Base-by-base conservation (phyloP, 345 rosid genomes). In the Anacardium occidentale region DNA sequence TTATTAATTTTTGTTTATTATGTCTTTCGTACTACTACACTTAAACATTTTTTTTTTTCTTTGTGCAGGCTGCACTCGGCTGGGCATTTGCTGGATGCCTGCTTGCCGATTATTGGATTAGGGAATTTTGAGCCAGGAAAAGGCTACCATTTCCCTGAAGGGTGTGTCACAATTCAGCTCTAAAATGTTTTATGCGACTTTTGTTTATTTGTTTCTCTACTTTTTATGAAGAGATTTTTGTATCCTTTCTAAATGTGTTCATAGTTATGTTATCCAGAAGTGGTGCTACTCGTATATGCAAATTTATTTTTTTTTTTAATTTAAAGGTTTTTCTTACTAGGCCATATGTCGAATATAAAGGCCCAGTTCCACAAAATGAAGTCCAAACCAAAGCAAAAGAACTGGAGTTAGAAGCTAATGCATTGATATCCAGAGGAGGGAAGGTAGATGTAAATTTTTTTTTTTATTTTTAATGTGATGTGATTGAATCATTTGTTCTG, bases 281-380 rank as follows among this genome's bases (percentile, higher is more conserved):
- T 42, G 20, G 25, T 45, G 53, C 20, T 55, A 22, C 25, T 66
- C 21, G 40, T 14, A 29, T 22, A 8, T 3, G 37, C 52, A n/a
- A 14, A 12, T 61, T 66, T 29, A 1, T 29, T 1, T 1, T 29
- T 29, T 29, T 29, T 29, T 29, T 29, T 29, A 29, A 29, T 29
- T 1, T 1, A 11, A 21, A 11, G 53, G 15, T 12, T 10, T 13
- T 51, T 77, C 61, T 78, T 77, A 55, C 70, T 86, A 85, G 96
- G 85, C 92, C 97, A 47, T 91, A 78, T 78, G 96, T 93, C 76
- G 96, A 93, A 82, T 93, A 89, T 75, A 88, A 86, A 64, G 97
- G 96, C 50, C 67, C 64, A 12, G 68, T 90, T 77, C 84, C 86
- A 7, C 92, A 80, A 70, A 79, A 61, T 75, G 90, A 83, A 72